Evolutionary conservation across 441 rosid genomes (phyloP).

Genomic region (Brassica hybrid): DNA sequence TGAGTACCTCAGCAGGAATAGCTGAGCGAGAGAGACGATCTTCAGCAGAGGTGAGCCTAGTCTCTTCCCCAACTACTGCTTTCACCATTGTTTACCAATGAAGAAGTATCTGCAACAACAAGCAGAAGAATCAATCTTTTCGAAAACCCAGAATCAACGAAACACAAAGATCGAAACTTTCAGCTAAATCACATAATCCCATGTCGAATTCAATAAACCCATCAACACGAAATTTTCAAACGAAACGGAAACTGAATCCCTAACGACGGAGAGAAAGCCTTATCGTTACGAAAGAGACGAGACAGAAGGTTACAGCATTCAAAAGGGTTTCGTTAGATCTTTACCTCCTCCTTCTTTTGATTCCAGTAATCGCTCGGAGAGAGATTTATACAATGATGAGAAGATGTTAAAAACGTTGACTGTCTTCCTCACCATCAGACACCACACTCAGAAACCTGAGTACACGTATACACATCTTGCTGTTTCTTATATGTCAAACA

Average conservation of each 20-base stretch:
- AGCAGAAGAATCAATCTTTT: neutral
- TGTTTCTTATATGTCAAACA: constrained; percentile 2
- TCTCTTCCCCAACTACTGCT: constrained; percentile 81
- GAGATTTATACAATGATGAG: neutral
- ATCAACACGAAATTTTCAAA: neutral
- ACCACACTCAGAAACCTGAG: neutral
- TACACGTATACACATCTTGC: constrained; percentile 5
- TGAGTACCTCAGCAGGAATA: constrained; percentile 60
- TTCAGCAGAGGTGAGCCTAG: constrained; percentile 64
- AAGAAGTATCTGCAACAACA: constrained; percentile 8
- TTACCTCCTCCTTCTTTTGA: constrained; percentile 15
- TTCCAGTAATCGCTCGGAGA: neutral
- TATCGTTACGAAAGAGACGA: neutral
- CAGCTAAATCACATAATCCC: neutral
- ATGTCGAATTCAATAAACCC: neutral
- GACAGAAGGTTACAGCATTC: neutral
- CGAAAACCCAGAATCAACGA: neutral
- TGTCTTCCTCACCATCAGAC: neutral
- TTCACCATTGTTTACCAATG: constrained; percentile 65
- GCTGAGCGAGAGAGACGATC: constrained; percentile 76
- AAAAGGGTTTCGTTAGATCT: constrained; percentile 15
- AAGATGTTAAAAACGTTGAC: neutral
- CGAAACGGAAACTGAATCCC: constrained; percentile 9
- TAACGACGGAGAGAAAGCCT: neutral
- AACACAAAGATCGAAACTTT: constrained; percentile 8